Base-by-base conservation (phyloP, 2,329 filamentous ascomycete genomes). In the Pyrenophora tritici-repentis region DNA sequence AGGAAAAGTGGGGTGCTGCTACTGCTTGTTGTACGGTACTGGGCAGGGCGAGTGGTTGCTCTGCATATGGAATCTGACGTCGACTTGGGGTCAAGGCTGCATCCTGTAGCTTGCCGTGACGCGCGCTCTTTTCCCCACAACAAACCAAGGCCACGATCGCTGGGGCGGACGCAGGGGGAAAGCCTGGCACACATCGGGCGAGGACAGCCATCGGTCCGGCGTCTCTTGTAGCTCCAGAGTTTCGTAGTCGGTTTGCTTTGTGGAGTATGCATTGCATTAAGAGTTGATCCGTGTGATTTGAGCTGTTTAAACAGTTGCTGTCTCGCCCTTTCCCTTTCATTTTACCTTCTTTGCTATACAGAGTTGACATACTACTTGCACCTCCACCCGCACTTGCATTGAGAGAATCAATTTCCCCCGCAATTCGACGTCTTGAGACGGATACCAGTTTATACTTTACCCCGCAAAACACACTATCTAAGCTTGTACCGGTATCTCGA, bases 61-160 rank as follows among this genome's bases (percentile, higher is more conserved):
- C 22, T 24, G 22, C 22, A 24, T 24, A 24, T 24, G 22, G 14
- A 40, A 48, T 48, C 45, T 42, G 45, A 42, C 38, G 35, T 31
- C 18, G 47, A 26, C 18, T 24, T n/a, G 10, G 20, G 13, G 29
- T 22, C 18, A n/a, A 24, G 9, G 40, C 29, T 18, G 31, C 13
- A 17, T 22, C 44, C 33, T 46, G 43, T 47, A 31, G 45, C 37
- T 36, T 37, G 29, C 34, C 18, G 48, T 42, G 48, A 50, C 48
- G 48, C 48, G 48, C 48, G 36, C 48, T 26, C 48, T 50, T 38
- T 42, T 50, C 48, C 48, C 48, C 48, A 50, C 48, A 50, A 22
- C 29, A 37, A 17, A 37, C 14, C 35, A 20, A 20, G 12, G 35
- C 35, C 12, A 20, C 17, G 22, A 24, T 24, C 4, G 17, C 17